Base-by-base conservation (phyloP, 345 rosid species). In the Citrus trifoliata region DNA sequence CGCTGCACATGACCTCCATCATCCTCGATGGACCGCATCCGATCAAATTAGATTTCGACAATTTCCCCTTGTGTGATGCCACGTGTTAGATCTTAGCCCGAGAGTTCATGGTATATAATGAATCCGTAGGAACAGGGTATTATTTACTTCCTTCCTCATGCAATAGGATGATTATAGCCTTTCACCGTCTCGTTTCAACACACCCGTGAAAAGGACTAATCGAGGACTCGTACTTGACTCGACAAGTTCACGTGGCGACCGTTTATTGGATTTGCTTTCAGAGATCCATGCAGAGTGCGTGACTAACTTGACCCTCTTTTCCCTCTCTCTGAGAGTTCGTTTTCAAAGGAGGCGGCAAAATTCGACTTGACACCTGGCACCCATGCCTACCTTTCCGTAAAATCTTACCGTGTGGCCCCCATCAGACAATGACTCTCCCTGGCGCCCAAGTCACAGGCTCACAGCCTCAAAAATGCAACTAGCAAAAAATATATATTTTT, bases 151-250 rank as follows among this genome's bases (percentile, higher is more conserved):
- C 33, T 65, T 7, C 8, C 33, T 65, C 32, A 8, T 55, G 33
- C 38, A 30, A 9, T 3, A 28, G 65, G 35, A 3, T 14, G 21
- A 60, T 59, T 10, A 13, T 53, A 14, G 66, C 33, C 66, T 73
- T 73, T 53, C 75, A 71, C 63, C 62, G 18, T 71, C 63, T 6
- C 5, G 38, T 25, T 56, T 74, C 70, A 28, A 35, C 51, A 33
- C 84, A 82, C 86, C 83, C 83, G 81, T 82, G 88, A 85, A 56
- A 83, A 65, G 69, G 83, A 86, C 80, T 13, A 67, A 70, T 62
- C 75, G 32, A 76, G 73, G 82, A 81, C 73, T 38, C 82, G 82
- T 81, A 80, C 76, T 38, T 80, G 84, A 73, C 81, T 86, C 86
- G 82, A 79, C 74, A 62, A 0, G 22, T 53, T 58, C 78, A 83